phyloP scores from a whole-genome alignment of 176 grass and related monocot species.

The Ensete glaucum region DNA sequence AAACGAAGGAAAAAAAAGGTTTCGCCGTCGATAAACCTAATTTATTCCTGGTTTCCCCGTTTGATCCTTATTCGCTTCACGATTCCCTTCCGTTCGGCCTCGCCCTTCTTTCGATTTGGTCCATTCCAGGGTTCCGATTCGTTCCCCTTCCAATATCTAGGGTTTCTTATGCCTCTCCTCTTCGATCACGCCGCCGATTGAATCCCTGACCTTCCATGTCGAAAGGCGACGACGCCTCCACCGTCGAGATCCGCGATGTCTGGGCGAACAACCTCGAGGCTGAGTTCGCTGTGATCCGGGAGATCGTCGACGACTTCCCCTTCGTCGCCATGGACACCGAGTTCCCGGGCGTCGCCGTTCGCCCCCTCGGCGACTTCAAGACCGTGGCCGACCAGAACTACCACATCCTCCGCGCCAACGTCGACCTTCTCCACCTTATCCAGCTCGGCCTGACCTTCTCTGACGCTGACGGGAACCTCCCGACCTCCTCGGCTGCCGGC shows the following conservation, averaged over 20 bases:
- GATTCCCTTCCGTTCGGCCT: too few relatives aligned
- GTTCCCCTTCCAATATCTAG: not conserved
- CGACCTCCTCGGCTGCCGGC: not conserved
- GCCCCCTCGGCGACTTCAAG: not conserved
- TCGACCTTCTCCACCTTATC: slow-evolving; percentile 7
- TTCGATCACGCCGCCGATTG: not conserved
- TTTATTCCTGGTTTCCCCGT: too few relatives aligned
- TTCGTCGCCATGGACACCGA: not conserved
- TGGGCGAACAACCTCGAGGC: not conserved
- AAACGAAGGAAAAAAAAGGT: too few relatives aligned
- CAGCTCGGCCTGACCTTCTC: slow-evolving; percentile 9
- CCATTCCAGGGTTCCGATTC: not conserved
- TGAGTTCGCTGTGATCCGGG: not conserved
- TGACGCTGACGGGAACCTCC: slow-evolving; percentile 1
- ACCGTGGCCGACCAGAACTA: slow-evolving; percentile 1
- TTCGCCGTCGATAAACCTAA: too few relatives aligned
- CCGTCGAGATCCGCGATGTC: slow-evolving; percentile 5
- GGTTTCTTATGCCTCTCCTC: not conserved
- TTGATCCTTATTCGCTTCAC: too few relatives aligned
- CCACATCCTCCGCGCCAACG: slow-evolving; percentile 2
- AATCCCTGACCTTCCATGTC: not conserved
- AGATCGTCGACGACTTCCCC: not conserved
- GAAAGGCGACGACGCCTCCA: not conserved
- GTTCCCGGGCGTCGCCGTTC: slow-evolving; percentile 1
- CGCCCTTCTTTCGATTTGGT: too few relatives aligned